Conservation (phyloP, 2,329 filamentous ascomycete species). For the Dothistroma septosporum region DNA sequence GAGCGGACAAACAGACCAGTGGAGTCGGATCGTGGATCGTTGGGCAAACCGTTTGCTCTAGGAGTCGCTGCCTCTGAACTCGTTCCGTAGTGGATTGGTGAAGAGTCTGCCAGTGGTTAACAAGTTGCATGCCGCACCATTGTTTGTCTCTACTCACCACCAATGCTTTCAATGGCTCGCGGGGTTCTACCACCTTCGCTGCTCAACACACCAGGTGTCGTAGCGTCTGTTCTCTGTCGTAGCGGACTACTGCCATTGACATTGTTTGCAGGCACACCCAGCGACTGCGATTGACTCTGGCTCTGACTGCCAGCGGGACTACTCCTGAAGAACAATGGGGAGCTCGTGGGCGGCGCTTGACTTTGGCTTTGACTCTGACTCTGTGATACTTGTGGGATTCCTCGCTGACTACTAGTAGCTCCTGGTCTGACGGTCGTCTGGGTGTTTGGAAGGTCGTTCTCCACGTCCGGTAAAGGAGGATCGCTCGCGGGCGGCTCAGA, state of each 20-base stretch:
- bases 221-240: slow-evolving; percentile 30
- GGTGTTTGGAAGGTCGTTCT: slow-evolving; percentile 30
- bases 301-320: slow-evolving; percentile 51
- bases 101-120: slow-evolving; percentile 65
- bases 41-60: slow-evolving; percentile 47
- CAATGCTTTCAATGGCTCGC: slow-evolving; percentile 59
- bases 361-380: slow-evolving; percentile 22
- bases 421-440: slow-evolving; percentile 42
- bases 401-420: slow-evolving; percentile 32
- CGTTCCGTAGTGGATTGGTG: slow-evolving; percentile 83
- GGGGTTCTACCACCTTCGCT: slow-evolving; percentile 66
- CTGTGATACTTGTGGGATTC: slow-evolving; percentile 17
- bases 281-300: slow-evolving; percentile 29
- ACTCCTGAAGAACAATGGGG: slow-evolving; percentile 73
- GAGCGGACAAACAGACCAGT: slow-evolving; percentile 81
- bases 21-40: slow-evolving; percentile 54
- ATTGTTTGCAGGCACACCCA: slow-evolving; percentile 29
- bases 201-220: slow-evolving; percentile 34
- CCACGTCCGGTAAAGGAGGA: slow-evolving; percentile 31
- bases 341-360: slow-evolving; percentile 53
- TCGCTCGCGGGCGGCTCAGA: slow-evolving; percentile 36
- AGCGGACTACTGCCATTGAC: slow-evolving; percentile 50
- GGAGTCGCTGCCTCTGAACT: slow-evolving; percentile 60
- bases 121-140: background rate
- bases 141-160: slow-evolving; percentile 51